Evolutionary conservation across 2,329 filamentous ascomycete species (phyloP).

Genomic region (Chaetomium strumarium): DNA sequence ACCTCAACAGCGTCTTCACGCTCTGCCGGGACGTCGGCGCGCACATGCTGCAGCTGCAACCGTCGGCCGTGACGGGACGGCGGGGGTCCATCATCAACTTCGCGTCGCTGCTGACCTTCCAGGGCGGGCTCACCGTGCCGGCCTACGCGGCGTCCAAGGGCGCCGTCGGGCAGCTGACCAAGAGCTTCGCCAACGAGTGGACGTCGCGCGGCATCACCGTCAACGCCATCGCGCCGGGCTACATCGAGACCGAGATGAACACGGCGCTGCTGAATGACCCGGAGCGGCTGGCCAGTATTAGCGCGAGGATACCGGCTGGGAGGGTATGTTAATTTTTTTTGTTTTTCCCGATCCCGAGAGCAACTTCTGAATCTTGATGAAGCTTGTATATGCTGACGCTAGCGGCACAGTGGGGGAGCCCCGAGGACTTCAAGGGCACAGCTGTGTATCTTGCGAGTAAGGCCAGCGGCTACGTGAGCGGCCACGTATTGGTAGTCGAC

Average conservation of each 20-base stretch:
- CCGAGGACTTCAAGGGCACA: slow-evolving; percentile 83
- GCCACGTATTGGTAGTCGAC: slow-evolving; percentile 77
- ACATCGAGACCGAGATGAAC: slow-evolving; percentile 95
- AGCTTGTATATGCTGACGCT: background rate
- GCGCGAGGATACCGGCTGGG: slow-evolving; percentile 74
- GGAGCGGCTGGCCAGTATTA: slow-evolving; percentile 65
- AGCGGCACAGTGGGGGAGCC: slow-evolving; percentile 56
- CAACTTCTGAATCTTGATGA: background rate
- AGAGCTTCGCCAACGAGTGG: slow-evolving; percentile 85
- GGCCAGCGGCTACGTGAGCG: slow-evolving; percentile 75
- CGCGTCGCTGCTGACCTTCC: slow-evolving; percentile 73
- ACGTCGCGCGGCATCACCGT: slow-evolving; percentile 71
- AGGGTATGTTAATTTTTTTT: slow-evolving; percentile 33
- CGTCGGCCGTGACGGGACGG: slow-evolving; percentile 44
- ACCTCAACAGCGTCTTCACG: slow-evolving; percentile 75
- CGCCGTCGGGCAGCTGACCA: slow-evolving; percentile 77
- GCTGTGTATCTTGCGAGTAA: slow-evolving; percentile 70
- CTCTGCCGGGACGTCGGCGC: slow-evolving; percentile 71
- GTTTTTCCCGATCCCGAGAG: background rate
- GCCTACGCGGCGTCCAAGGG: slow-evolving; percentile 85
- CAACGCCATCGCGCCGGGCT: slow-evolving; percentile 84
- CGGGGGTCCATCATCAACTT: slow-evolving; percentile 77
- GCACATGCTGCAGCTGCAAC: slow-evolving; percentile 62
- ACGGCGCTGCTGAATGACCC: slow-evolving; percentile 68
- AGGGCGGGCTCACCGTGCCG: slow-evolving; percentile 82